Percentiles rank a stretch among this genome's conserved stretches.
Conservation (phyloP, 139 green algal species). For the Chlamydomonas sp. region DNA sequence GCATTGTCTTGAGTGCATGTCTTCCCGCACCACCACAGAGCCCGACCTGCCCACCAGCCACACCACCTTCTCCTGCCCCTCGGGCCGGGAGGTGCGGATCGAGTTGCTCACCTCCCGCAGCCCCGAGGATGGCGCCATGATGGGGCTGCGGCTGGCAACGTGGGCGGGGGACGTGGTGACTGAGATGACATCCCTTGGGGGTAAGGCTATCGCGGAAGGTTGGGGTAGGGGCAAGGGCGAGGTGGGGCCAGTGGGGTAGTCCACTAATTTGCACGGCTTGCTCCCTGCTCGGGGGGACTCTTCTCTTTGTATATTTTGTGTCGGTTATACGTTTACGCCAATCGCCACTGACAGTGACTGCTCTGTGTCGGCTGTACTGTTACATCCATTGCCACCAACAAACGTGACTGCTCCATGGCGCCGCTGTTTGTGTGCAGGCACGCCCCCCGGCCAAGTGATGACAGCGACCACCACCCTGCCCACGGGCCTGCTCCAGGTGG, state of each 20-base stretch:
- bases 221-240: too few relatives aligned
- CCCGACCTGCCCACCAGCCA: neutral
- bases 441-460: too few relatives aligned
- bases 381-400: too few relatives aligned
- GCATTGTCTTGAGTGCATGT: neutral
- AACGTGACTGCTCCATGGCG: too few relatives aligned
- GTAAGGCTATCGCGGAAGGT: too few relatives aligned
- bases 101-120: neutral
- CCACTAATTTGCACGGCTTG: neutral
- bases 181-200: neutral
- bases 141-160: neutral
- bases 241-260: too few relatives aligned
- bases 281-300: too few relatives aligned
- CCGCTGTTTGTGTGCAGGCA: too few relatives aligned
- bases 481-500: slow-evolving; percentile 7
- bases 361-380: too few relatives aligned
- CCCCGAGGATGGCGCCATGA: neutral
- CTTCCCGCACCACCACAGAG: neutral
- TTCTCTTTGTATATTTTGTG: too few relatives aligned
- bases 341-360: too few relatives aligned
- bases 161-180: neutral
- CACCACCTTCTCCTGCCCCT: neutral
- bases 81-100: neutral
- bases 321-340: too few relatives aligned
- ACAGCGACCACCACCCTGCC: neutral